These are phyloP conservation scores for Craspedostauros australis DNA, from an alignment of 108 stramenopile genomes.

Conservation along the genomic window DNA sequence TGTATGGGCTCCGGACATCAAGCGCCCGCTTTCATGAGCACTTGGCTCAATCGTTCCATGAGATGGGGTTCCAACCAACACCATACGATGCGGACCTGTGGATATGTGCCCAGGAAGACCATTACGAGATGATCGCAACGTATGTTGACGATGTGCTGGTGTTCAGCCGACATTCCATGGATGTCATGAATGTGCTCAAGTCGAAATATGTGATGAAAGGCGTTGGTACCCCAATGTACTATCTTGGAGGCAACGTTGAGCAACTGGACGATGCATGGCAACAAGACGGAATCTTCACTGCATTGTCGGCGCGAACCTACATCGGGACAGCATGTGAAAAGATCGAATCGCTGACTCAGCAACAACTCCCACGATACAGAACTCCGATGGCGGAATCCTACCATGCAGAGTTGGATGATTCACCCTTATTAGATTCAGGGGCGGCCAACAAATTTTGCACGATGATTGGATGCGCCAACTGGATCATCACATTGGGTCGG, in stretches of 20 bases:
- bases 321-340: not conserved
- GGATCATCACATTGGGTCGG: conserved; percentile 23
- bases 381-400: conserved; percentile 10
- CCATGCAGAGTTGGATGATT: conserved; percentile 28
- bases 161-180: not conserved
- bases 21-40: conserved; percentile 1
- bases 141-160: conserved; percentile 18
- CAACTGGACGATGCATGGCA: not conserved
- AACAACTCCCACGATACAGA: too few relatives aligned
- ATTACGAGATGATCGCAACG: conserved; percentile 12
- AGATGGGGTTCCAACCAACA: conserved; percentile 17
- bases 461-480: conserved; percentile 16
- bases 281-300: not conserved
- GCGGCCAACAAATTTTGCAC: conserved; percentile 15
- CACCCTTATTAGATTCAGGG: conserved; percentile 7
- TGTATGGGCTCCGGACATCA: too few relatives aligned
- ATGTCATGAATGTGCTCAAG: not conserved
- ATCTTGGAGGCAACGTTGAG: not conserved
- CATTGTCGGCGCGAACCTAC: not conserved
- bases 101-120: conserved; percentile 2
- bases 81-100: conserved; percentile 26
- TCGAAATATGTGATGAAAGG: not conserved
- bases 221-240: not conserved
- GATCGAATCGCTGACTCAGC: not conserved
- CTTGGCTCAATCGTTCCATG: conserved; percentile 1